phyloP scores from a whole-genome alignment of 352 stramenopile genomes.

The Nothophytophthora sp. region DNA sequence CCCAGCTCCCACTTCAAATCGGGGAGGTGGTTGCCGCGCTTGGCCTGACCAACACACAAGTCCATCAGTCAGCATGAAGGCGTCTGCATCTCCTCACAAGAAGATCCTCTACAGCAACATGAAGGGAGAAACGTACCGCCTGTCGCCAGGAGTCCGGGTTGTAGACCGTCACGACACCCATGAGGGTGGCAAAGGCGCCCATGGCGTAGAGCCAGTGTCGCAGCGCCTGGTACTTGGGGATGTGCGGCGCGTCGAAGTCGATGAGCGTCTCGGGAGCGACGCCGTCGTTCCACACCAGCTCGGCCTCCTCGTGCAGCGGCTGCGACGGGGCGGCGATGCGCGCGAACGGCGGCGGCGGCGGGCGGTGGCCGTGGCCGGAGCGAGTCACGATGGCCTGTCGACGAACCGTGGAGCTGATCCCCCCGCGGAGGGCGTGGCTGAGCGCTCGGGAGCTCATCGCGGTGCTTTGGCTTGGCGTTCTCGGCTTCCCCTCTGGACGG shows the following conservation, averaged over 20 bases:
- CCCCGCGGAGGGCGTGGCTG: constrained; percentile 58
- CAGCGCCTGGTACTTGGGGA: constrained; percentile 76
- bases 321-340: constrained; percentile 63
- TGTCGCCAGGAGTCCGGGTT: constrained; percentile 81
- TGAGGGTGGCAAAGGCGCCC: constrained; percentile 61
- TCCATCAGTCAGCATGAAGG: not conserved
- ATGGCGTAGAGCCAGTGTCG: constrained; percentile 65
- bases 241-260: constrained; percentile 88
- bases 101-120: too few relatives aligned
- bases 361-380: constrained; percentile 54
- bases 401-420: constrained; percentile 53
- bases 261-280: constrained; percentile 87
- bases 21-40: constrained; percentile 73
- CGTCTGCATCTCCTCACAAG: not conserved
- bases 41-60: constrained; percentile 41
- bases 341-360: constrained; percentile 78
- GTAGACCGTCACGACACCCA: constrained; percentile 80
- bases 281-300: constrained; percentile 89
- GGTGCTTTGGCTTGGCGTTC: not conserved
- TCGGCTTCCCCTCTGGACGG: not conserved
- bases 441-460: constrained; percentile 77
- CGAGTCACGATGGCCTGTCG: constrained; percentile 56
- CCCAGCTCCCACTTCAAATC: constrained; percentile 86
- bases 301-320: constrained; percentile 73
- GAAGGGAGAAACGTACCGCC: constrained; percentile 50